Evolutionary conservation across 129 eudicot genomes (phyloP), one percentile per base, ranked within the genome.

Genomic region (Ambrosia artemisiifolia): DNA sequence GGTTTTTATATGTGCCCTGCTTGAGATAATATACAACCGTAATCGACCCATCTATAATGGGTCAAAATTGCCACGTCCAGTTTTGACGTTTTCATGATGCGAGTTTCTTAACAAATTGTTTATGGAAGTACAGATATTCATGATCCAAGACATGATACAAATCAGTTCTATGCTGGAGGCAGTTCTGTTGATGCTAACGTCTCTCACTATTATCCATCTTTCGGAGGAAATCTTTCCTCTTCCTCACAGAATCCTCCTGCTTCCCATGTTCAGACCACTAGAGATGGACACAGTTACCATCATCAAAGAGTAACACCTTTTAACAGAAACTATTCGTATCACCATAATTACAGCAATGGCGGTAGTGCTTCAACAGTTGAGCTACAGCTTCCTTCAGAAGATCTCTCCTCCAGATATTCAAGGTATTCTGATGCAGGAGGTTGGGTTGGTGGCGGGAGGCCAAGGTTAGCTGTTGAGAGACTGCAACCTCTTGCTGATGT

Each of bases 211-310:
- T 38, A 57, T 57, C 18, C 43, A 16, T 28, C 13, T 65, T 40
- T 75, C 30, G 65, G 65, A 40, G 46, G 71, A 71, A 67, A 35
- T 65, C 71, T 18, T 35, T 51, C 56, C 70, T 48, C 76, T 59
- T 74, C 84, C 56, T 74, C 80, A 62, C 80, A 60, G 35, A 19
- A 49, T 68, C 64, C 51, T 51, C 70, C 49, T 73, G 72, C 51
- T 43, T 24, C 74, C 33, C 80, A 56, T 64, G 24, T 28, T 49
- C 78, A 71, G 43, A 38, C 30, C 65, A 35, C 81, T 55, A 71
- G 81, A 71, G 85, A 72, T 36, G 46, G 44, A 24, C 51, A 34
- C 36, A 57, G 2, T 50, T 19, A 32, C 69, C 70, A 76, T 65
- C 40, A 70, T 71, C 63, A 30, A 70, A 75, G 84, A 34, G 56